These are phyloP conservation scores for Ceratobasidium papillatum DNA, from an alignment of 1,284 basidiomycete species.

Conservation along the genomic window DNA sequence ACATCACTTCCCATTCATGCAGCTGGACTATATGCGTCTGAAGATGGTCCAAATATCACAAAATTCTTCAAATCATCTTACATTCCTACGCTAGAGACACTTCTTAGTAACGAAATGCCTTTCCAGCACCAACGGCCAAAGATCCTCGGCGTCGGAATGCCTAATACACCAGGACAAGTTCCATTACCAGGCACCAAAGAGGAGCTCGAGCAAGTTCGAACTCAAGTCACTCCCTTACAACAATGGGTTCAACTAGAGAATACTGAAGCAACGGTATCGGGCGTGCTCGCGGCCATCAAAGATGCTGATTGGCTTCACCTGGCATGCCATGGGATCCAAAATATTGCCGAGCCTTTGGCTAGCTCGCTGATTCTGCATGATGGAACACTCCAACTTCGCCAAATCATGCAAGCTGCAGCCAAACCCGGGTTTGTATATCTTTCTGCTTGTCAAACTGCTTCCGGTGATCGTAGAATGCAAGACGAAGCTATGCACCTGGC, in stretches of 20 bases:
- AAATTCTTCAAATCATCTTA: conserved; percentile 49
- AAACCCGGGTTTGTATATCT: conserved; percentile 24
- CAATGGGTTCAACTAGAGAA: not conserved
- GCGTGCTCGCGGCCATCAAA: not conserved
- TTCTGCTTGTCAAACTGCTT: conserved; percentile 33
- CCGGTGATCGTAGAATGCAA: conserved; percentile 6
- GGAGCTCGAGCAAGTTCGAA: conserved; percentile 10
- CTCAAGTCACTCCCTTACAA: not conserved
- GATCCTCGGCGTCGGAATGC: conserved; percentile 5
- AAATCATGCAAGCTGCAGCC: conserved; percentile 9
- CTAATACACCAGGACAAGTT: conserved; percentile 11
- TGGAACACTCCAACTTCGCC: conserved; percentile 42
- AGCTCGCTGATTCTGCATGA: conserved; percentile 48
- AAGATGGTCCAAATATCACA: conserved; percentile 24
- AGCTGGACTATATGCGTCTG: conserved; percentile 44
- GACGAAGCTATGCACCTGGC: conserved; percentile 34
- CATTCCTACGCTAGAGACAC: conserved; percentile 46
- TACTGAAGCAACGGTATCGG: not conserved
- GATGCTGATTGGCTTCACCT: conserved; percentile 46
- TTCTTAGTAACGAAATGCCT: conserved; percentile 17
- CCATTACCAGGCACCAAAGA: conserved; percentile 6
- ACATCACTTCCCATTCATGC: conserved; percentile 49
- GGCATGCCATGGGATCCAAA: conserved; percentile 49
- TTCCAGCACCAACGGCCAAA: not conserved
- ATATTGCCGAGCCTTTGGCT: conserved; percentile 45